Conservation (phyloP, 2,329 filamentous ascomycete genomes). For the Botrytis pseudocinerea region DNA sequence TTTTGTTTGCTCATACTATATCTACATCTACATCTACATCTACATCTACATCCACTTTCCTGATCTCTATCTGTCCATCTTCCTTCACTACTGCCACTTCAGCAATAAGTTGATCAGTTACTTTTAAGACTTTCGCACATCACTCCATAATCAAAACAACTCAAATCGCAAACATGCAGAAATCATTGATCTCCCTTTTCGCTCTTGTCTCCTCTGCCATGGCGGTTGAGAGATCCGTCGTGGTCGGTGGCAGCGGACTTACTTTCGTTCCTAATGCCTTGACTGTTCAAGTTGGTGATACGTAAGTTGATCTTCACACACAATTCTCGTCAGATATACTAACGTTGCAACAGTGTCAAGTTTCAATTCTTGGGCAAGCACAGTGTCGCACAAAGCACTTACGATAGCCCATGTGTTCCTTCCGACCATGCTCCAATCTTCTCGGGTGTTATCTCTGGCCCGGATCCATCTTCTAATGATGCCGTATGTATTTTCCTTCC, state of each 20-base stretch:
- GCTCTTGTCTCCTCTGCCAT: background rate
- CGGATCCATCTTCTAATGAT: background rate
- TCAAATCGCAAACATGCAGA: constrained; percentile 2
- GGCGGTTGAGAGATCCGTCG: constrained; percentile 54
- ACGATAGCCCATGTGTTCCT: constrained; percentile 68
- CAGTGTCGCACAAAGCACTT: constrained; percentile 78
- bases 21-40: background rate
- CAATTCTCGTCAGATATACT: constrained; percentile 62
- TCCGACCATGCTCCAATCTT: constrained; percentile 57
- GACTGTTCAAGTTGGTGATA: constrained; percentile 57
- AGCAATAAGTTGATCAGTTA: background rate
- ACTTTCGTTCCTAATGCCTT: constrained; percentile 67
- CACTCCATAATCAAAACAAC: background rate
- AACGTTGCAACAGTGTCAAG: background rate
- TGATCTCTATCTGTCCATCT: background rate
- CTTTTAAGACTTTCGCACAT: background rate
- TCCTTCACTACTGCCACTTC: background rate
- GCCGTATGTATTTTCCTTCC: background rate
- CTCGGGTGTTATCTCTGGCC: constrained; percentile 63
- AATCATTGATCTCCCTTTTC: constrained; percentile 1
- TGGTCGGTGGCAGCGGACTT: constrained; percentile 59
- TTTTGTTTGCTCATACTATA: background rate
- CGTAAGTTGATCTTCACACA: constrained; percentile 46
- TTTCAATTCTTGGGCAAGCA: constrained; percentile 57
- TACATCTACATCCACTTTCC: background rate